Evolutionary conservation across 257 asterid genomes (phyloP).

Genomic region (Fraxinus excelsior): DNA sequence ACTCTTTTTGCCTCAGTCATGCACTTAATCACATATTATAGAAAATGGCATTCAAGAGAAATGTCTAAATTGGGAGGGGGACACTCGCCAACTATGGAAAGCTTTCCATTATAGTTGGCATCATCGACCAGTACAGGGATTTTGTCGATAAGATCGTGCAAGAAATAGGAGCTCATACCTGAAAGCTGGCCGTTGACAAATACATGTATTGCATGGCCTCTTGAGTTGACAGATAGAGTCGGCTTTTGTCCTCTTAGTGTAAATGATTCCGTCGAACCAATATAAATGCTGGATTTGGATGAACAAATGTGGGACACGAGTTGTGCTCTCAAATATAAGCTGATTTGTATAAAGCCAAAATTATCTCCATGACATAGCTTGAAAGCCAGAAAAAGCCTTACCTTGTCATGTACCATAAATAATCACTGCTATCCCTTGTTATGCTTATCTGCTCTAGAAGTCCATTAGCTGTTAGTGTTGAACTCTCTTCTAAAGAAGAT

Average conservation of each 20-base stretch:
- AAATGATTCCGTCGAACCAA: conserved; percentile 60
- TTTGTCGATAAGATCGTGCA: not conserved
- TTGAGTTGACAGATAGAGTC: conserved; percentile 49
- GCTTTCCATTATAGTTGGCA: too few relatives aligned
- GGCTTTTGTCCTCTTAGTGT: conserved; percentile 48
- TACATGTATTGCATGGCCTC: conserved; percentile 60
- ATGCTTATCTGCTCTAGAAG: conserved; percentile 64
- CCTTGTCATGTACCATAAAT: conserved; percentile 74
- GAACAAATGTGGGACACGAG: not conserved
- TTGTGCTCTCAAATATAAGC: not conserved
- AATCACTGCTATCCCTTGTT: conserved; percentile 69
- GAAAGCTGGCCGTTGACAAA: conserved; percentile 54
- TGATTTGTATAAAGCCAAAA: too few relatives aligned
- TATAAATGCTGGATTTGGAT: conserved; percentile 43
- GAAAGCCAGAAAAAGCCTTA: conserved; percentile 16
- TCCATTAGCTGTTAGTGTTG: conserved; percentile 45
- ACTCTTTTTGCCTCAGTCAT: not conserved
- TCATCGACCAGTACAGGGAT: not conserved
- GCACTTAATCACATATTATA: not conserved
- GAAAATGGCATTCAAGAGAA: not conserved
- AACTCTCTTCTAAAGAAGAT: conserved; percentile 37
- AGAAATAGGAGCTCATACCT: conserved; percentile 32
- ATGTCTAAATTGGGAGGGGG: too few relatives aligned
- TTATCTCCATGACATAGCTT: not conserved
- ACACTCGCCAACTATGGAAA: too few relatives aligned